phyloP scores from a whole-genome alignment of 306 rosid genomes.

The Cucurbita maxima region DNA sequence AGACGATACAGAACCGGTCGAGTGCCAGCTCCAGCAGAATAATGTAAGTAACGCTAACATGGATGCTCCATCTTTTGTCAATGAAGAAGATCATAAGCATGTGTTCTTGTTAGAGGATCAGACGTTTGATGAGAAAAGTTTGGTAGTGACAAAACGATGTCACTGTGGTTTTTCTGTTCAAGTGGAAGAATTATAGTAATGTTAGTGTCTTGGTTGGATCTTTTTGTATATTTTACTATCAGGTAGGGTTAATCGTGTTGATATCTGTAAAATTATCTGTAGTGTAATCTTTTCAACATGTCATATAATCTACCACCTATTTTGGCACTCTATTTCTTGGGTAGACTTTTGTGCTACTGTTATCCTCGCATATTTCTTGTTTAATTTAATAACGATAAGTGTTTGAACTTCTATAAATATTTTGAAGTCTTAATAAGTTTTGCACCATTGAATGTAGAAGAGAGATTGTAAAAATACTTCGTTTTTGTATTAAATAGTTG shows the following conservation, averaged over 20 bases:
- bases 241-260: neutral
- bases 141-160: constrained; percentile 54
- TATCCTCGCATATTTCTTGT: too few relatives aligned
- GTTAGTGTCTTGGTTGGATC: neutral
- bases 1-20: constrained; percentile 12
- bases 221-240: neutral
- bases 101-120: constrained; percentile 56
- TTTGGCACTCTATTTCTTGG: too few relatives aligned
- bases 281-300: neutral
- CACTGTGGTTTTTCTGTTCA: constrained; percentile 71
- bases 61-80: constrained; percentile 11
- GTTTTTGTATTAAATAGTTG: too few relatives aligned
- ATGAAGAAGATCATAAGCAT: constrained; percentile 44
- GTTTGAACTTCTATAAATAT: too few relatives aligned
- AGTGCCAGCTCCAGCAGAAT: constrained; percentile 13
- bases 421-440: too few relatives aligned
- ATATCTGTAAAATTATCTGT: neutral
- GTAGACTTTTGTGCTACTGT: too few relatives aligned
- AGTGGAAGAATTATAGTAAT: constrained; percentile 57
- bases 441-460: too few relatives aligned
- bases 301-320: neutral
- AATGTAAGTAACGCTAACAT: neutral
- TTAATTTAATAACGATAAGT: too few relatives aligned
- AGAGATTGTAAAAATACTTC: too few relatives aligned
- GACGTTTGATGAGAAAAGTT: constrained; percentile 40